Evolutionary conservation across 345 rosid species (phyloP).

Genomic region (Streptanthus diversifolius): DNA sequence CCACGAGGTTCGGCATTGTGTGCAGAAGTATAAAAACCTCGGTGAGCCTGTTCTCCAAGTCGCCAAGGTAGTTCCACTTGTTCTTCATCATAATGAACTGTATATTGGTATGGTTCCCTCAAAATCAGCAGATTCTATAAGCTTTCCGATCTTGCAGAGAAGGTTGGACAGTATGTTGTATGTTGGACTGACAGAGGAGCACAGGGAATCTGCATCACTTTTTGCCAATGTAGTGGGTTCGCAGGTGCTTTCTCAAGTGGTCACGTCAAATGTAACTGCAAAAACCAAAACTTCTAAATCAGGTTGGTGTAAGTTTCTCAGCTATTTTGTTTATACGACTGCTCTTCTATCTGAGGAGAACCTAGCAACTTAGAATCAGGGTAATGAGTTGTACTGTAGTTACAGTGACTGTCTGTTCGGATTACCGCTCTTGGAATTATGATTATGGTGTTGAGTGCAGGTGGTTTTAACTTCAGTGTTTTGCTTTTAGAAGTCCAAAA

Average conservation of each 20-base stretch:
- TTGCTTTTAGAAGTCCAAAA: not conserved
- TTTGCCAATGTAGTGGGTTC: constrained; percentile 91
- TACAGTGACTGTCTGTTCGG: not conserved
- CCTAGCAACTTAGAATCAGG: constrained; percentile 6
- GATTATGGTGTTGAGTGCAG: constrained; percentile 5
- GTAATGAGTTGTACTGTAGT: constrained; percentile 4
- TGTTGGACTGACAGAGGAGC: constrained; percentile 93
- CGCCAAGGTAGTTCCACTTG: constrained; percentile 63
- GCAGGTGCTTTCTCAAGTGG: constrained; percentile 77
- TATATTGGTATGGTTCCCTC: constrained; percentile 9
- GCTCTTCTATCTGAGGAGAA: constrained; percentile 8
- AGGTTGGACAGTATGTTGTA: constrained; percentile 90
- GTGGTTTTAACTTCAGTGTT: not conserved
- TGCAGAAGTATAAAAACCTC: constrained; percentile 62
- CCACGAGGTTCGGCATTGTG: constrained; percentile 85
- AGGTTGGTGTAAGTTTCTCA: constrained; percentile 34
- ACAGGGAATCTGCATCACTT: constrained; percentile 88
- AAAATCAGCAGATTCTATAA: constrained; percentile 41
- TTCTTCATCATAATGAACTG: constrained; percentile 4
- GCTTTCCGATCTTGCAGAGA: constrained; percentile 72
- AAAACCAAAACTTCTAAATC: constrained; percentile 22
- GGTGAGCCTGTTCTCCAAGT: constrained; percentile 77
- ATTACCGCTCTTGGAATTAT: not conserved
- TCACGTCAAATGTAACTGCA: constrained; percentile 33
- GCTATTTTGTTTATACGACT: not conserved